Percentiles rank a stretch among this genome's conserved stretches.
These are phyloP conservation scores for Crepidotus variabilis DNA, from an alignment of 768 basidiomycete species.

Conservation along the genomic window DNA sequence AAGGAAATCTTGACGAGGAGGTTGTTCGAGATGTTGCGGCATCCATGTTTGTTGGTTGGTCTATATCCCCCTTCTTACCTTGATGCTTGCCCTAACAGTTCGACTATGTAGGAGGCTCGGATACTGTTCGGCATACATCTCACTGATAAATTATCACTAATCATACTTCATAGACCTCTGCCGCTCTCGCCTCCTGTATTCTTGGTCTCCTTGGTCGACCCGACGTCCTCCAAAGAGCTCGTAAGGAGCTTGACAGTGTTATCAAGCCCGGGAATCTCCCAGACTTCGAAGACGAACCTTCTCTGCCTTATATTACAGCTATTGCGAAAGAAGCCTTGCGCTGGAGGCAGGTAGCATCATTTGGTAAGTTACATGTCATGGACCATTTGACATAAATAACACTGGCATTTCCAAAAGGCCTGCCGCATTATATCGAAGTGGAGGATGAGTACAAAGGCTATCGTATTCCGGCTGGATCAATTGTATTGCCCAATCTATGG, in stretches of 20 bases:
- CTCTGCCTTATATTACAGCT: conserved; percentile 30
- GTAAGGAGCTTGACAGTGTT: conserved; percentile 31
- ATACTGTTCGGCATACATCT: too few relatives aligned
- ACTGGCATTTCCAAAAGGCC: background rate
- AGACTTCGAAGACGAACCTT: conserved; percentile 21
- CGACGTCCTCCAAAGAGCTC: conserved; percentile 28
- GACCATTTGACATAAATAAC: background rate
- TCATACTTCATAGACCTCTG: conserved; percentile 17
- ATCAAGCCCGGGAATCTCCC: conserved; percentile 29
- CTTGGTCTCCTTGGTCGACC: conserved; percentile 28
- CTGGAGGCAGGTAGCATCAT: conserved; percentile 27
- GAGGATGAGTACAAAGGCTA: conserved; percentile 32
- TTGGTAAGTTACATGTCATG: conserved; percentile 17
- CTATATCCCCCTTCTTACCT: too few relatives aligned
- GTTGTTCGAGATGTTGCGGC: too few relatives aligned
- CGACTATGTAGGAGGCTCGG: too few relatives aligned
- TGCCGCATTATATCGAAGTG: conserved; percentile 9
- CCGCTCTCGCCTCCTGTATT: conserved; percentile 26
- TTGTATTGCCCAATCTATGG: conserved; percentile 22
- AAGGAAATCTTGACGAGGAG: conserved; percentile 10
- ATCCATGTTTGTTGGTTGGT: too few relatives aligned
- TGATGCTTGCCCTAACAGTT: too few relatives aligned
- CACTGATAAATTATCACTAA: background rate
- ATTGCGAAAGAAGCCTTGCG: conserved; percentile 26
- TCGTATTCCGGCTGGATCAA: conserved; percentile 27